Conservation (phyloP, 495 filamentous ascomycete genomes). For the Evernia prunastri region DNA sequence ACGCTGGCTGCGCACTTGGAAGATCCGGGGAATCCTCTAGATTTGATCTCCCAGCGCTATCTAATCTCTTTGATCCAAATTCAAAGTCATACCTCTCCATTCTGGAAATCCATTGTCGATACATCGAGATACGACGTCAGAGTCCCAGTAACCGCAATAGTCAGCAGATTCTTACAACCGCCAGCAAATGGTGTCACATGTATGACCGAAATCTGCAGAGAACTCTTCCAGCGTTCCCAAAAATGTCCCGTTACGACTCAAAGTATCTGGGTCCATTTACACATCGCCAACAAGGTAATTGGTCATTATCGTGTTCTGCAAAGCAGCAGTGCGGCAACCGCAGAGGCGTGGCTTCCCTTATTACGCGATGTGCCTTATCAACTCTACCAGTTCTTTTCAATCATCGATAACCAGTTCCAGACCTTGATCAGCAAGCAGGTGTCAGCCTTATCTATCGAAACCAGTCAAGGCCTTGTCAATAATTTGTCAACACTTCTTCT, state of each 20-base stretch:
- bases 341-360: background rate
- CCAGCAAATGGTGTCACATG: conserved; percentile 17
- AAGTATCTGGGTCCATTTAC: conserved; percentile 11
- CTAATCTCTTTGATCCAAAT: conserved; percentile 18
- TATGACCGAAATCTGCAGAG: conserved; percentile 15
- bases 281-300: conserved; percentile 14
- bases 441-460: conserved; percentile 33
- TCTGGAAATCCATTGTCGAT: conserved; percentile 27
- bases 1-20: conserved; percentile 19
- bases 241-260: conserved; percentile 9
- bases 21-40: conserved; percentile 25
- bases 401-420: conserved; percentile 25
- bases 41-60: conserved; percentile 29
- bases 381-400: conserved; percentile 21
- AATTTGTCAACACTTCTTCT: conserved; percentile 39
- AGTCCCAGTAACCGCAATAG: conserved; percentile 17
- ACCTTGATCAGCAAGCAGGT: conserved; percentile 30
- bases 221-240: conserved; percentile 19
- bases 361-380: conserved; percentile 13
- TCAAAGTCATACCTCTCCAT: conserved; percentile 12
- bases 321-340: conserved; percentile 6
- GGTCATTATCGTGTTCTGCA: conserved; percentile 15
- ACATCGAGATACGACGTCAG: conserved; percentile 20
- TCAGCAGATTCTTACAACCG: conserved; percentile 14
- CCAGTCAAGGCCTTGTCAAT: conserved; percentile 30